Percentiles rank a stretch among this genome's conserved stretches.
Evolutionary conservation across 2,329 filamentous ascomycete species (phyloP).

Genomic region (Botrytis sinoallii): DNA sequence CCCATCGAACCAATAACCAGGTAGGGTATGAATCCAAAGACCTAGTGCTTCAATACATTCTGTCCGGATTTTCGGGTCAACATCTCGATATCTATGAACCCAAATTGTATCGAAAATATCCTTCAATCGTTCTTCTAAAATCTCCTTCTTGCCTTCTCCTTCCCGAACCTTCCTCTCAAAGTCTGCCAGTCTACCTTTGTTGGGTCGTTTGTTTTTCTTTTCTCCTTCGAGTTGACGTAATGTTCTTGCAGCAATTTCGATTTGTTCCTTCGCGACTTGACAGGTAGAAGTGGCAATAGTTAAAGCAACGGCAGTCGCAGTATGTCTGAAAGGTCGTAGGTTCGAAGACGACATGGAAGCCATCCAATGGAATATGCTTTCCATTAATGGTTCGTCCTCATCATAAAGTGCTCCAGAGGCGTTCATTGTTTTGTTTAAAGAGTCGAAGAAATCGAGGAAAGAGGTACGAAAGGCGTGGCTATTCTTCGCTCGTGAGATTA

Average conservation of each 20-base stretch:
- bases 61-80: conserved; percentile 82
- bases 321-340: conserved; percentile 89
- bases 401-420: conserved; percentile 79
- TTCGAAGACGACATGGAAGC: conserved; percentile 85
- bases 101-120: conserved; percentile 92
- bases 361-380: conserved; percentile 88
- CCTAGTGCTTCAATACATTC: conserved; percentile 87
- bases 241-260: conserved; percentile 69
- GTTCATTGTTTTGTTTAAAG: conserved; percentile 74
- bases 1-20: conserved; percentile 86
- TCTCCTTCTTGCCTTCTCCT: conserved; percentile 46
- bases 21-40: conserved; percentile 81
- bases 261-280: conserved; percentile 66
- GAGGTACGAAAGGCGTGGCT: conserved; percentile 74
- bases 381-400: conserved; percentile 65
- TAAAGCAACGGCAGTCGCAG: conserved; percentile 80
- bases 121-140: conserved; percentile 66
- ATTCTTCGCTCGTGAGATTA: conserved; percentile 77
- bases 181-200: conserved; percentile 73
- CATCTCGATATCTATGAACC: conserved; percentile 91
- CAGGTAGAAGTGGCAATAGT: conserved; percentile 77
- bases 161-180: conserved; percentile 66
- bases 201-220: conserved; percentile 67
- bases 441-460: conserved; percentile 74
- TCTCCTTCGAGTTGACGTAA: conserved; percentile 78